Percentiles rank a stretch among this genome's conserved stretches.
Conservation (phyloP, 495 filamentous ascomycete species). For the Penicillium bovifimosum region DNA sequence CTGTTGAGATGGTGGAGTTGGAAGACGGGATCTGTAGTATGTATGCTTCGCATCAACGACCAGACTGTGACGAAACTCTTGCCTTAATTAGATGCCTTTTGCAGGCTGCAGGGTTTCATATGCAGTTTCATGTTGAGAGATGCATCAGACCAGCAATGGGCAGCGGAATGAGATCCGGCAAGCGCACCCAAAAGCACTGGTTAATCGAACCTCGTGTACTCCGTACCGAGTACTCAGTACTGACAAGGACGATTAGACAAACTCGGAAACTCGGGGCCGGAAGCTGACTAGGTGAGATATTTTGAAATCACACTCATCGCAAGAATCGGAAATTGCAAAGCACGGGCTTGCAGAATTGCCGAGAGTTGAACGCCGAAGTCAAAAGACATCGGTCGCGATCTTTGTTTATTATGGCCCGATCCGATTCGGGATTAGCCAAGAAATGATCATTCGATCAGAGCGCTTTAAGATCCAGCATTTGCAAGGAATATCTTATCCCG, state of each 20-base stretch:
- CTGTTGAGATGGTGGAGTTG: background rate
- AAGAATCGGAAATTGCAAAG: slow-evolving; percentile 1
- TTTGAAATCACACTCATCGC: background rate
- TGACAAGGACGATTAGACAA: background rate
- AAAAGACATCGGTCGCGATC: background rate
- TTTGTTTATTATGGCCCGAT: background rate
- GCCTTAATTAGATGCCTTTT: background rate
- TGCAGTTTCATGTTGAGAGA: background rate
- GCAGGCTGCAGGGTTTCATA: background rate
- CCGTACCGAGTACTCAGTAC: too few relatives aligned
- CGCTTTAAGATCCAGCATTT: slow-evolving; percentile 2
- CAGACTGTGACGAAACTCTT: background rate
- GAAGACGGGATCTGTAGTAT: background rate
- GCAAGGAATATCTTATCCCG: slow-evolving; percentile 8
- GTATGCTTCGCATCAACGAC: background rate
- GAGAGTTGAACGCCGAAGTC: background rate
- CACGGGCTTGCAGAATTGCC: background rate
- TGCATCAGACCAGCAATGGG: background rate
- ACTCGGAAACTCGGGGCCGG: background rate
- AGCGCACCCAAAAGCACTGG: background rate
- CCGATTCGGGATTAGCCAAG: background rate
- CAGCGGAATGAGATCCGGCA: background rate
- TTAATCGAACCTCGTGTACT: background rate
- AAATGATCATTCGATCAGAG: background rate
- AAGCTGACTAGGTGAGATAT: background rate